Conservation (phyloP, 352 stramenopile genomes). For the Globisporangium perplexum region DNA sequence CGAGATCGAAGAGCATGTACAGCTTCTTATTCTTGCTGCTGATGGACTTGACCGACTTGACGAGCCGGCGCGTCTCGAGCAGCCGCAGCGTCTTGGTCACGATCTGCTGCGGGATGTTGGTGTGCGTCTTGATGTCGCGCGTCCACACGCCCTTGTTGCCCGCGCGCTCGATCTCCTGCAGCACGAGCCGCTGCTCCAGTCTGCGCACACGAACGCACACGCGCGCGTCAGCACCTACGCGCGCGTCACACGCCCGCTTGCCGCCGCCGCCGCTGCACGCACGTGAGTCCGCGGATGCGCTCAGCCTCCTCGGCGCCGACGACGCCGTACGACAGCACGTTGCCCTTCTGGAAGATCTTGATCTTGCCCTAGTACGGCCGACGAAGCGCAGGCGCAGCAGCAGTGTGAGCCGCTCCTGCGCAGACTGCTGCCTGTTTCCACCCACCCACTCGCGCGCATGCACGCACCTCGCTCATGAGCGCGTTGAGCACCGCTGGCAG, state of each 20-base stretch:
- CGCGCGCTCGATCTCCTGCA: conserved; percentile 94
- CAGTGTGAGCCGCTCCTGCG: not conserved
- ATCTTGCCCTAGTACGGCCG: conserved; percentile 47
- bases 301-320: conserved; percentile 81
- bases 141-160: conserved; percentile 99
- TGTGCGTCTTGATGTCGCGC: conserved; percentile 97
- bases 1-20: conserved; percentile 97
- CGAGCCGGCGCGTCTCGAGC: conserved; percentile 93
- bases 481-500: conserved; percentile 79
- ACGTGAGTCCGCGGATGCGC: conserved; percentile 81
- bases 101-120: conserved; percentile 95
- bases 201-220: conserved; percentile 35
- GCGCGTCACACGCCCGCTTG: not conserved
- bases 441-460: too few species aligned
- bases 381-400: not conserved
- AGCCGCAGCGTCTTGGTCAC: conserved; percentile 98
- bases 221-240: too few species aligned
- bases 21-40: conserved; percentile 99
- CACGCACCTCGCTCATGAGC: conserved; percentile 71
- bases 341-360: conserved; percentile 88
- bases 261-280: conserved; percentile 12
- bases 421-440: too few species aligned
- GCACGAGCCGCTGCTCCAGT: conserved; percentile 78
- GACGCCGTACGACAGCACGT: conserved; percentile 77
- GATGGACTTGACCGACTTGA: conserved; percentile 99